Conservation (phyloP, 352 stramenopile genomes). For the Phytopythium delawarense region DNA sequence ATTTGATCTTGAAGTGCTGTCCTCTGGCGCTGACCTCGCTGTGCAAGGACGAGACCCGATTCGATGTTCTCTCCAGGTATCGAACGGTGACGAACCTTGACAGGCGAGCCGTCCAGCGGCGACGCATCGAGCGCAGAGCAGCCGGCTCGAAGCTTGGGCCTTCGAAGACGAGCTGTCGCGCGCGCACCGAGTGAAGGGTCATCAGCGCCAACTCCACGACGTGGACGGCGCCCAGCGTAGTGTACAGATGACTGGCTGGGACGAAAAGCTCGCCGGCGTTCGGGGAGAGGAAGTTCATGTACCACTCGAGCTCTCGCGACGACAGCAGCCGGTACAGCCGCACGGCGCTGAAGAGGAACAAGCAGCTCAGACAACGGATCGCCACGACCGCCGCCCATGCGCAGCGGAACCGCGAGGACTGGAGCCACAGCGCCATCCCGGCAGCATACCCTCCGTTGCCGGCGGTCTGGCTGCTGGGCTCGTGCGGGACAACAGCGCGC, state of each 20-base stretch:
- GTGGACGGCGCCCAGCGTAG: neutral
- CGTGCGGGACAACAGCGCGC: neutral
- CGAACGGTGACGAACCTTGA: neutral
- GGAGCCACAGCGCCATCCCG: conserved; percentile 8
- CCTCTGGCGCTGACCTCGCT: conserved; percentile 12
- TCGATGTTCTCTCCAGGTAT: neutral
- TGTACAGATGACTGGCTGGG: neutral
- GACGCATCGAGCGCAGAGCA: neutral
- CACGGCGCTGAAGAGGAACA: conserved; percentile 7
- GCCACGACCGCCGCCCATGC: conserved; percentile 7
- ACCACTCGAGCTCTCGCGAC: conserved; percentile 12
- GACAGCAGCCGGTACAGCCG: conserved; percentile 10
- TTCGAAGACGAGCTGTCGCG: neutral
- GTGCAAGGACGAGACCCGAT: neutral
- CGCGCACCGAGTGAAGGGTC: conserved; percentile 3
- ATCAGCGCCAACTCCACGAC: conserved; percentile 8
- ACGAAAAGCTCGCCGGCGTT: conserved; percentile 1
- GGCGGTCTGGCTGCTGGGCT: neutral
- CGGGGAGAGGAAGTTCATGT: conserved; percentile 9
- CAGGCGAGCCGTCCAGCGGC: neutral
- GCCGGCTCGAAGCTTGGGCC: neutral
- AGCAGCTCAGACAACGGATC: conserved; percentile 1
- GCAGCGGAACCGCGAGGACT: conserved; percentile 2
- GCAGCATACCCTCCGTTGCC: neutral
- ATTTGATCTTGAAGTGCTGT: conserved; percentile 16